Conservation (phyloP, 2,329 filamentous ascomycete genomes). For the Scorias spongiosa region DNA sequence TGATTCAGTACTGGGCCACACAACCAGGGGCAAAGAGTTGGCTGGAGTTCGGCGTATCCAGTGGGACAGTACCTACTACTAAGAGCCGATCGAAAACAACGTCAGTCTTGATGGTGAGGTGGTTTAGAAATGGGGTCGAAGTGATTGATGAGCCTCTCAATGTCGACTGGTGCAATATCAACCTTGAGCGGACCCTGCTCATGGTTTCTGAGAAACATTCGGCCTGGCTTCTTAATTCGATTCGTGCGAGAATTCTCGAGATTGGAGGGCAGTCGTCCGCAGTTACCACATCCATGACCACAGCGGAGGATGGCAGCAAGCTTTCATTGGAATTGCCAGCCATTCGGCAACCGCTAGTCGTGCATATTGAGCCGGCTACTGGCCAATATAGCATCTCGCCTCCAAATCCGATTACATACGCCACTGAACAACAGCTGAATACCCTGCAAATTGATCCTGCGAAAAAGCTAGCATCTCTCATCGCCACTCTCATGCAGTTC, state of each 20-base stretch:
- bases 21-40: constrained; percentile 65
- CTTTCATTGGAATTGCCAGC: constrained; percentile 56
- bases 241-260: constrained; percentile 43
- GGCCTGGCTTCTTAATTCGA: constrained; percentile 52
- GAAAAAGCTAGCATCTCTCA: constrained; percentile 42
- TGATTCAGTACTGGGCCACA: constrained; percentile 80
- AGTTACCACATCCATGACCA: constrained; percentile 41
- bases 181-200: constrained; percentile 58
- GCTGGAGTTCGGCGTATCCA: constrained; percentile 73
- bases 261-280: constrained; percentile 33
- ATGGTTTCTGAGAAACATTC: constrained; percentile 62
- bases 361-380: constrained; percentile 62
- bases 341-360: constrained; percentile 37
- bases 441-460: constrained; percentile 44
- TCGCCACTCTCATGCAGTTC: constrained; percentile 46
- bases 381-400: constrained; percentile 62
- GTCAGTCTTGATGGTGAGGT: constrained; percentile 45
- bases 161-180: constrained; percentile 53
- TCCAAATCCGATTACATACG: constrained; percentile 19
- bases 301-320: constrained; percentile 47
- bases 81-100: constrained; percentile 18
- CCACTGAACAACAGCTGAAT: constrained; percentile 52
- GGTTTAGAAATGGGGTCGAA: constrained; percentile 73
- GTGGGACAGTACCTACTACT: constrained; percentile 31
- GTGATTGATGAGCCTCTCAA: constrained; percentile 50